These are phyloP conservation scores for Hemileia vastatrix DNA, from an alignment of 1,284 basidiomycete species.

Conservation along the genomic window DNA sequence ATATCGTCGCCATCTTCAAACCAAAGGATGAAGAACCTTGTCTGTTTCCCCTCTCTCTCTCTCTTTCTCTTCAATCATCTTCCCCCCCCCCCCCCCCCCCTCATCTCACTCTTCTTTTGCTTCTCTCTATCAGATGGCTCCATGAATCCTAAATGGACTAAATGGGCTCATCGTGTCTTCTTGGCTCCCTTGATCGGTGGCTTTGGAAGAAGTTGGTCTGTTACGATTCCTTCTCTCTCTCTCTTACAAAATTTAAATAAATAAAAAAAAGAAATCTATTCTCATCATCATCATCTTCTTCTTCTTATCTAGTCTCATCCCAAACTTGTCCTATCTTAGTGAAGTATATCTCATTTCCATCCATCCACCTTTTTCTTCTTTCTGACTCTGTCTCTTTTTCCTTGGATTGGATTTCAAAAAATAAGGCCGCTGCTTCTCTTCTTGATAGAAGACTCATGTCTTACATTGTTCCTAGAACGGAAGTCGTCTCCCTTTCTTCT, in stretches of 20 bases:
- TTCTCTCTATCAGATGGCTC: slow-evolving; percentile 26
- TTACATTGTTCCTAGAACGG: slow-evolving; percentile 73
- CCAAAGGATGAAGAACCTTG: slow-evolving; percentile 76
- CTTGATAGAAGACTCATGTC: slow-evolving; percentile 65
- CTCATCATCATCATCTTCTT: neutral
- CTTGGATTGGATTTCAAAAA: neutral
- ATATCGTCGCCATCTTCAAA: slow-evolving; percentile 57
- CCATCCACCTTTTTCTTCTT: too few species aligned
- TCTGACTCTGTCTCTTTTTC: neutral
- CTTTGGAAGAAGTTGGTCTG: slow-evolving; percentile 20
- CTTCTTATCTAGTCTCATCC: slow-evolving; percentile 20
- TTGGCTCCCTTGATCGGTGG: slow-evolving; percentile 33
- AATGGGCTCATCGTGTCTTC: slow-evolving; percentile 77
- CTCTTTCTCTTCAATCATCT: slow-evolving; percentile 45
- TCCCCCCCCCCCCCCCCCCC: neutral
- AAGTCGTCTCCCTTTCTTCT: slow-evolving; percentile 69
- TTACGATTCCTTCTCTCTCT: slow-evolving; percentile 55
- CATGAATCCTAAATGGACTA: slow-evolving; percentile 76
- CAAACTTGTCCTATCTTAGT: slow-evolving; percentile 29
- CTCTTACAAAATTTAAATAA: slow-evolving; percentile 47
- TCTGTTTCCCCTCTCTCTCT: neutral
- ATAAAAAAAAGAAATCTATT: neutral
- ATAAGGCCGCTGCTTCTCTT: slow-evolving; percentile 69
- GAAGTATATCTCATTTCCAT: slow-evolving; percentile 47
- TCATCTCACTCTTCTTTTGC: neutral